Conservation (phyloP, 23 red algal species). For the Pyropia haitanensis region DNA sequence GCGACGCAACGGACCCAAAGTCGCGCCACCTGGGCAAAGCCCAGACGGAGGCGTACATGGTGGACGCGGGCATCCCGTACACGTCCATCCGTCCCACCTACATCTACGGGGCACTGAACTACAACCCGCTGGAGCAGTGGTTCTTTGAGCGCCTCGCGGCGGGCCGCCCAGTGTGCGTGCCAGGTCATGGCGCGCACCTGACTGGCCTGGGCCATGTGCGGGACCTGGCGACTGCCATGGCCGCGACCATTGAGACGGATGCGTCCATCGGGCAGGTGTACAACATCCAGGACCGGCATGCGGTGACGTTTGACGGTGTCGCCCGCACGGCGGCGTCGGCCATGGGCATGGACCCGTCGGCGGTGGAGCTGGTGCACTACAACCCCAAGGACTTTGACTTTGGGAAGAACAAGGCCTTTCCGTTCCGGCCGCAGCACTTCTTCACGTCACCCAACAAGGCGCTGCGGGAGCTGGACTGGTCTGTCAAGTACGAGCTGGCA, state of each 20-base stretch:
- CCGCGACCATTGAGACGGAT: constrained; percentile 30
- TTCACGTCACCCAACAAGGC: constrained; percentile 81
- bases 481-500: constrained; percentile 56
- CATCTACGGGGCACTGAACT: constrained; percentile 96
- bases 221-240: constrained; percentile 91
- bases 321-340: constrained; percentile 58
- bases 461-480: constrained; percentile 83
- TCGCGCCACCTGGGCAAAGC: constrained; percentile 90
- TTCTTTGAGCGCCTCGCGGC: constrained; percentile 91
- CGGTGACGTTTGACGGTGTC: constrained; percentile 89
- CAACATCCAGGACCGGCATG: constrained; percentile 87
- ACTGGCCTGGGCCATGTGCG: constrained; percentile 93
- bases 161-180: constrained; percentile 76
- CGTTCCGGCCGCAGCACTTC: constrained; percentile 90
- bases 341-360: constrained; percentile 60
- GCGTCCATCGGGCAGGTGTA: constrained; percentile 65
- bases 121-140: constrained; percentile 95
- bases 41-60: constrained; percentile 83
- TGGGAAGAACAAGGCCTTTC: constrained; percentile 90
- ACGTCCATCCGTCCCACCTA: constrained; percentile 96
- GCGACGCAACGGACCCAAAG: constrained; percentile 64
- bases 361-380: constrained; percentile 84
- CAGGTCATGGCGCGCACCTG: constrained; percentile 85
- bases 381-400: constrained; percentile 82
- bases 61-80: constrained; percentile 28